Conservation (phyloP, 2,329 filamentous ascomycete genomes). For the Graphium sp. region DNA sequence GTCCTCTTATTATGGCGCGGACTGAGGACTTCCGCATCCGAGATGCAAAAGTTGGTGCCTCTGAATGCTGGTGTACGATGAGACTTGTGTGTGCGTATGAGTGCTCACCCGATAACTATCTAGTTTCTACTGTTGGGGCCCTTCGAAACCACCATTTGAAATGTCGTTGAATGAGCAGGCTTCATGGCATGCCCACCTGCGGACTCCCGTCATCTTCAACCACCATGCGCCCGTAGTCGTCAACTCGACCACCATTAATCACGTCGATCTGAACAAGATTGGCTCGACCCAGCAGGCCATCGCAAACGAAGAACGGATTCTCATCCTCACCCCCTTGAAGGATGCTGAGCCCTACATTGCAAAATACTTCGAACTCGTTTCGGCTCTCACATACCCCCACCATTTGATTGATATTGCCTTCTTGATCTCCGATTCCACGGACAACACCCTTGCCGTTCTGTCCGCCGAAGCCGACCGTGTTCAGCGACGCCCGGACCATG, state of each 20-base stretch:
- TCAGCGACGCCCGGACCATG: conserved; percentile 62
- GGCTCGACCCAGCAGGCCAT: conserved; percentile 64
- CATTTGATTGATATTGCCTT: conserved; percentile 90
- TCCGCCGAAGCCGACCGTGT: conserved; percentile 74
- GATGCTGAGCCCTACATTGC: conserved; percentile 69
- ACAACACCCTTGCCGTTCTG: conserved; percentile 82
- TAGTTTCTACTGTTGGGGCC: conserved; percentile 96
- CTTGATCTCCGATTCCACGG: conserved; percentile 77
- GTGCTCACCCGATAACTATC: conserved; percentile 3
- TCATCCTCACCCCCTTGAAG: conserved; percentile 85
- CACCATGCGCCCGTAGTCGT: conserved; percentile 77
- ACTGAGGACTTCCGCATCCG: conserved; percentile 60
- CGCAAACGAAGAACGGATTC: conserved; percentile 67
- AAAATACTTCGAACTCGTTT: conserved; percentile 87
- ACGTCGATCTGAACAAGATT: conserved; percentile 73
- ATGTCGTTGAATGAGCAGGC: conserved; percentile 86
- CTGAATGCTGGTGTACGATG: too few species aligned
- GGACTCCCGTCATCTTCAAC: conserved; percentile 93
- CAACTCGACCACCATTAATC: conserved; percentile 63
- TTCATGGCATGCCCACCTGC: conserved; percentile 73
- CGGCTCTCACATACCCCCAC: conserved; percentile 84
- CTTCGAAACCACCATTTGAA: conserved; percentile 85
- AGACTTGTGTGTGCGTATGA: conserved; percentile 10
- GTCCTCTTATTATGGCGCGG: conserved; percentile 78
- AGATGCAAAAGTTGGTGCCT: conserved; percentile 92